Conservation (phyloP, 106 monocot species). For the Allium fistulosum region DNA sequence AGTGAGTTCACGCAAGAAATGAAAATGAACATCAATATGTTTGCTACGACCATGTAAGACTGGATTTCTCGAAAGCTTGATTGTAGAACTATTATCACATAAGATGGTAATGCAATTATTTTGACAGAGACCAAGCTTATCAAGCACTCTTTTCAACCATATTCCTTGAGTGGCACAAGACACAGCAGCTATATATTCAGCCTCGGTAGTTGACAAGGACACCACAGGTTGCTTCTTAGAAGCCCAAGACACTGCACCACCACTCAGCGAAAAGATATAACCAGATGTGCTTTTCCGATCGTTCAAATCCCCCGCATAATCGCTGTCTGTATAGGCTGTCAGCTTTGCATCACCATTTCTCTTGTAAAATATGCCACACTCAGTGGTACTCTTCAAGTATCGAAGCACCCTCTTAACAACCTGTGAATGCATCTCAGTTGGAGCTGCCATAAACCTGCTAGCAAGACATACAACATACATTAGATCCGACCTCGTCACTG, state of each 20-base stretch:
- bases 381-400: neutral
- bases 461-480: slow-evolving; percentile 12
- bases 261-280: neutral
- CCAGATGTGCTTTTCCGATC: slow-evolving; percentile 3
- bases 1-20: neutral
- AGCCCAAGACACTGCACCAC: neutral
- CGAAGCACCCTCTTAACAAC: neutral
- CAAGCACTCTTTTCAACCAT: neutral
- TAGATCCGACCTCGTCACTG: slow-evolving; percentile 17
- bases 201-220: neutral
- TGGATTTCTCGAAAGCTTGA: neutral
- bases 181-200: neutral
- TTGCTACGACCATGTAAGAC: neutral
- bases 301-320: neutral
- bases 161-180: neutral
- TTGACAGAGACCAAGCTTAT: neutral
- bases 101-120: neutral
- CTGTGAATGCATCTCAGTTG: slow-evolving; percentile 3
- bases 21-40: neutral
- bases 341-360: neutral
- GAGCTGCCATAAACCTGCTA: slow-evolving; percentile 10
- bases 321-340: neutral
- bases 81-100: neutral
- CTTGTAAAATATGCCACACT: neutral
- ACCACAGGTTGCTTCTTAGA: slow-evolving; percentile 9